A percentile compares a stretch with the other conserved stretches of the same genome.
phyloP scores from a whole-genome alignment of 1,139 yeast species.

The Geotrichum candidum region DNA sequence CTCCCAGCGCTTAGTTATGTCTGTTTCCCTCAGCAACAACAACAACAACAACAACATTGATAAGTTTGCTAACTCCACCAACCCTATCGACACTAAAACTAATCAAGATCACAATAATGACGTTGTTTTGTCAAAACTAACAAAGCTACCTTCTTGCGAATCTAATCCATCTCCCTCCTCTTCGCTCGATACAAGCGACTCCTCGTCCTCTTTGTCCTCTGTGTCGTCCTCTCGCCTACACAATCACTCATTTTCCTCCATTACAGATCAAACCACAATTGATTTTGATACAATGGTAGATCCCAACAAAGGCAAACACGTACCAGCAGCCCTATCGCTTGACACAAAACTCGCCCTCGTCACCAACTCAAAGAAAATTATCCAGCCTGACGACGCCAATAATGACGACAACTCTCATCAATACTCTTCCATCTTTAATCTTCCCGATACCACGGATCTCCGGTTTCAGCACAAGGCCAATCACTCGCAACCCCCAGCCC shows the following conservation, averaged over 20 bases:
- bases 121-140: background rate
- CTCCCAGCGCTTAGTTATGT: background rate
- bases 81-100: background rate
- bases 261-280: background rate
- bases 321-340: background rate
- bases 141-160: background rate
- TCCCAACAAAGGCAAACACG: background rate
- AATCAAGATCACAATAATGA: background rate
- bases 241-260: background rate
- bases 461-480: background rate
- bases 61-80: background rate
- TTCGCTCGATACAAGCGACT: background rate
- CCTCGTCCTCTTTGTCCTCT: conserved; percentile 4
- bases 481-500: background rate
- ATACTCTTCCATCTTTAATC: background rate
- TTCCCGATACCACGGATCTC: background rate
- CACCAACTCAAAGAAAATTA: background rate
- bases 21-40: background rate
- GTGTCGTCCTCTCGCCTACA: conserved; percentile 1
- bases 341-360: background rate
- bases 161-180: background rate
- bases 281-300: conserved; percentile 2
- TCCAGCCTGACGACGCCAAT: background rate
- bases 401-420: background rate
- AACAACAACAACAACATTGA: background rate